These are phyloP conservation scores for Anaeromyces robustus DNA, from an alignment of 192 early-diverging fungal genomes.

Conservation along the genomic window DNA sequence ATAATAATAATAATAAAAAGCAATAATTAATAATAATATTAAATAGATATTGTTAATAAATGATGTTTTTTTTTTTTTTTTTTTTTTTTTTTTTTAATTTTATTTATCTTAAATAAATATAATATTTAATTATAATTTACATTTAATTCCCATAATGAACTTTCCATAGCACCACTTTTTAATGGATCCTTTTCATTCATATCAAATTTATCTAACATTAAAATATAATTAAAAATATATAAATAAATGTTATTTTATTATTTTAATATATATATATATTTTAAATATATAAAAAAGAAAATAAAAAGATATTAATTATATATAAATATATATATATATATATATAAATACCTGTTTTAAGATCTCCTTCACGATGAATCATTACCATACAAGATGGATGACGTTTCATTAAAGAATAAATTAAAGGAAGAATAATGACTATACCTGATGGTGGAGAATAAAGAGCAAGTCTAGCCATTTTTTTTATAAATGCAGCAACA, in stretches of 20 bases:
- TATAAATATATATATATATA: constrained; percentile 1
- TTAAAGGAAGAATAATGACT: constrained; percentile 71
- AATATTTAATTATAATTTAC: neutral
- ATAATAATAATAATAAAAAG: neutral
- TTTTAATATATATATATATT: too few species aligned
- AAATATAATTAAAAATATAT: neutral
- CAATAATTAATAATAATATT: too few species aligned
- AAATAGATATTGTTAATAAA: too few species aligned
- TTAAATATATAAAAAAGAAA: too few species aligned
- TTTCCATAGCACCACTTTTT: constrained; percentile 61
- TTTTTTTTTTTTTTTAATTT: too few species aligned
- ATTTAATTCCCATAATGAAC: constrained; percentile 82
- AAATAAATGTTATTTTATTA: neutral
- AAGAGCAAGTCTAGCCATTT: constrained; percentile 67
- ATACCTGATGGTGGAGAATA: constrained; percentile 72
- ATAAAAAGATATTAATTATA: too few species aligned
- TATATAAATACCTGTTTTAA: neutral
- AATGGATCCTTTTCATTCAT: constrained; percentile 55
- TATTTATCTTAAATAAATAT: neutral
- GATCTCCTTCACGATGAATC: constrained; percentile 52
- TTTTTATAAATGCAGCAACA: constrained; percentile 86
- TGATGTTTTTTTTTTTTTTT: too few species aligned
- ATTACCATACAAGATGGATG: constrained; percentile 79
- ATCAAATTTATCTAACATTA: constrained; percentile 24
- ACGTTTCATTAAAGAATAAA: constrained; percentile 80